Base-by-base conservation (phyloP, 148 eudicot genomes). In the Chenopodium formosanum region DNA sequence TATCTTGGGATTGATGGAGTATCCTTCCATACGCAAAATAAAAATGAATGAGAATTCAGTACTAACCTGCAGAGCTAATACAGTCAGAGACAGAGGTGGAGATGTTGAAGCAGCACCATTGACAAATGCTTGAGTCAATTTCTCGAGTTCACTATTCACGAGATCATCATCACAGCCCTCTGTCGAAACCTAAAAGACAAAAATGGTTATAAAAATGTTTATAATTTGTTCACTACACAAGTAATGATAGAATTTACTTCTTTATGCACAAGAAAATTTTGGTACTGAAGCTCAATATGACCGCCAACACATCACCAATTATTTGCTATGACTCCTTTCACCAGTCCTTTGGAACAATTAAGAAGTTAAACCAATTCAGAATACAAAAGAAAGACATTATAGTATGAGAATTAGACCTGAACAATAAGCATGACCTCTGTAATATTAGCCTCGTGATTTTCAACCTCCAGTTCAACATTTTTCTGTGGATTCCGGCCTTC, bases 361-460 rank as follows among this genome's bases (percentile, higher is more conserved):
- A 73, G 65, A 56, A 11, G 9, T 27, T 25, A 52, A n/a, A 53
- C 53, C 63, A 10, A 70, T 31, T 56, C 46, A 77, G 9, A 74
- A 34, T 17, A 73, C 34, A 13, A 46, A 75, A 63, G 29, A 52
- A 79, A 56, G 52, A 22, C 44, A 40, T 40, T 40, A 40, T 40
- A 40, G 44, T n/a, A 9, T 27, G 23, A 44, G 58, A 70, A 74
- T 34, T 73, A 78, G 77, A 95, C 98, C 98, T 95, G 98, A 88
- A 95, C 91, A 70, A 95, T 90, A 72, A 95, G 90, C 93, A 95
- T 78, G 82, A 91, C 96, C 84, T 95, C 98, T 20, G 91, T 78
- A 79, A 91, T 86, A 81, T 78, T 78, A 71, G 85, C 74, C 84
- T 85, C 93, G 52, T 74, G 50, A 82, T 83, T 73, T 50, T 87